Conservation (phyloP, 192 early-diverging fungal genomes). For the Entophlyctis luteolus region DNA sequence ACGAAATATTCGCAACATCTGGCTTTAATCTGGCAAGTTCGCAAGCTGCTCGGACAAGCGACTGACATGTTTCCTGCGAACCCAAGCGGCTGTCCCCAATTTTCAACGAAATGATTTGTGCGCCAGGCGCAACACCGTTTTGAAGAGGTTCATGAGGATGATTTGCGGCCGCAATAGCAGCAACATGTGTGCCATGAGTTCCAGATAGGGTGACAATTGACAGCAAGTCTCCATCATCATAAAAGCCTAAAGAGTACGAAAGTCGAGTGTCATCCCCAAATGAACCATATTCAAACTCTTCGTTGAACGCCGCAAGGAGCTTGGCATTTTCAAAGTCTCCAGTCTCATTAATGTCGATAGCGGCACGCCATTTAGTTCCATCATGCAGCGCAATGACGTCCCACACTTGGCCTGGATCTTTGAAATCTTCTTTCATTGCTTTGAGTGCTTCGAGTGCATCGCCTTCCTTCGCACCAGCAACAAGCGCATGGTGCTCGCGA, state of each 20-base stretch:
- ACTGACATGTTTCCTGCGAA: conserved; percentile 78
- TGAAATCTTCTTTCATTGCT: conserved; percentile 54
- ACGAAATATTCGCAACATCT: conserved; percentile 47
- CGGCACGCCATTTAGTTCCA: conserved; percentile 82
- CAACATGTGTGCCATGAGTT: conserved; percentile 92
- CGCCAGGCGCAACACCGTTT: conserved; percentile 93
- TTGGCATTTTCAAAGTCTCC: conserved; percentile 66
- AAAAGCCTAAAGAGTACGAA: conserved; percentile 90
- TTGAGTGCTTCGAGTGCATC: conserved; percentile 56
- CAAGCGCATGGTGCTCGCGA: conserved; percentile 36
- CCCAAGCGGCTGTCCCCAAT: conserved; percentile 78
- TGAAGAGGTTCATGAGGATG: conserved; percentile 70
- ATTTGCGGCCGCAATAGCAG: conserved; percentile 86
- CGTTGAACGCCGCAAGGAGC: conserved; percentile 68
- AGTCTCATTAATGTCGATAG: conserved; percentile 67
- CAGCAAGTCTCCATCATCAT: conserved; percentile 64
- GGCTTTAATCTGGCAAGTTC: conserved; percentile 47
- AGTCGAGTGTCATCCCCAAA: conserved; percentile 77
- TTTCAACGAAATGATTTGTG: conserved; percentile 87
- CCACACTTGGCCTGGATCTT: conserved; percentile 63
- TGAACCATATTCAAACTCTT: conserved; percentile 65
- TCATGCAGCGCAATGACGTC: conserved; percentile 63
- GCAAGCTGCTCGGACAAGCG: conserved; percentile 74
- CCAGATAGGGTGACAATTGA: conserved; percentile 80
- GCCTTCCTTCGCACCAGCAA: conserved; percentile 30